Percentiles rank a stretch among this genome's conserved stretches.
Conservation (phyloP, 2,329 filamentous ascomycete species). For the Cadophora sp. region DNA sequence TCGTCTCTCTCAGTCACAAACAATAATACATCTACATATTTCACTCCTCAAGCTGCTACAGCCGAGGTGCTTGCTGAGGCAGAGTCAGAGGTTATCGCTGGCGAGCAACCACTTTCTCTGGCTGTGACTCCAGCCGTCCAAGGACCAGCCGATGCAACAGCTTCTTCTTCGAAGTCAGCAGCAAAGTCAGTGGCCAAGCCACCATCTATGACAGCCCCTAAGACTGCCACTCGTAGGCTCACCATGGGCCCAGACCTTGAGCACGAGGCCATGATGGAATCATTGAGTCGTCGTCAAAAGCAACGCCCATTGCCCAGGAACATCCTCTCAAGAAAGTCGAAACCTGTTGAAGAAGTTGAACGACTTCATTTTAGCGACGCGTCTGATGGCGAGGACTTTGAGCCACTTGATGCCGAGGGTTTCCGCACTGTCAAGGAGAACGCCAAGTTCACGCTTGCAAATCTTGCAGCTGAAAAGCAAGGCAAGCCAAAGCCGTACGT, state of each 20-base stretch:
- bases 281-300: not conserved
- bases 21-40: not conserved
- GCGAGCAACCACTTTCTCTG: not conserved
- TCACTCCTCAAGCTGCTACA: not conserved
- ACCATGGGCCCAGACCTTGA: not conserved
- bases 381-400: conserved; percentile 1
- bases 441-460: not conserved
- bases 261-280: not conserved
- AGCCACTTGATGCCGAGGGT: not conserved
- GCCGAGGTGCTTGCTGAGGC: not conserved
- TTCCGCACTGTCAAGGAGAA: not conserved
- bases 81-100: not conserved
- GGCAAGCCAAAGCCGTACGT: not conserved
- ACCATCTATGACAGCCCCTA: not conserved
- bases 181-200: not conserved
- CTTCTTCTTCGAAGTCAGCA: conserved; percentile 6
- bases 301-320: not conserved
- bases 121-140: not conserved
- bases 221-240: not conserved
- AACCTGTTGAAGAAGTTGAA: not conserved
- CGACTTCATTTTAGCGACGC: not conserved
- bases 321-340: not conserved
- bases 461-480: not conserved
- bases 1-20: not conserved
- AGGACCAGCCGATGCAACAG: not conserved